Evolutionary conservation across 768 basidiomycete species (phyloP).

Genomic region (Trametes cinnabarina): DNA sequence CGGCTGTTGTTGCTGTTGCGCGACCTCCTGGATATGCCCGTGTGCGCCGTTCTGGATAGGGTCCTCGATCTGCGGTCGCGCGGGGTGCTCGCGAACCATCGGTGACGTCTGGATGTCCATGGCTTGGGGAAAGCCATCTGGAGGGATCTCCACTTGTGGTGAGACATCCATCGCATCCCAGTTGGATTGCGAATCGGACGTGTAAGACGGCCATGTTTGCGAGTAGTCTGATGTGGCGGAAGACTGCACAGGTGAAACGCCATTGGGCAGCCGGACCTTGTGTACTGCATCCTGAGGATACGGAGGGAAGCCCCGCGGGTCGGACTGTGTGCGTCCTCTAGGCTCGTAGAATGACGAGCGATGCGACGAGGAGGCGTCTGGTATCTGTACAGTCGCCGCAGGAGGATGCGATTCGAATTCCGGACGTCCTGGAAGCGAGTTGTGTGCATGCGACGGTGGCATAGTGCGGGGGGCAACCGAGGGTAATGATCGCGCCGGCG

Average conservation of each 20-base stretch:
- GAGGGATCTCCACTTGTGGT: slow-evolving; percentile 45
- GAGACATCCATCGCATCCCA: slow-evolving; percentile 64
- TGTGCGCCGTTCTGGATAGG: slow-evolving; percentile 35
- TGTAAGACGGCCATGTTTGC: slow-evolving; percentile 21
- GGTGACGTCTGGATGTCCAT: slow-evolving; percentile 55
- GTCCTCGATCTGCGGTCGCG: slow-evolving; percentile 42
- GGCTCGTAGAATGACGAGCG: slow-evolving; percentile 52
- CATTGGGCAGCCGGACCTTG: slow-evolving; percentile 6
- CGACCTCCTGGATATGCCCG: slow-evolving; percentile 17
- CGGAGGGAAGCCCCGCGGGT: slow-evolving; percentile 15
- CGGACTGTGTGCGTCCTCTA: slow-evolving; percentile 5
- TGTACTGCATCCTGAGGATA: slow-evolving; percentile 31
- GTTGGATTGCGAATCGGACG: slow-evolving; percentile 28
- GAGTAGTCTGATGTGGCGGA: slow-evolving; percentile 22
- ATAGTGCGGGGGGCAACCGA: slow-evolving; percentile 44
- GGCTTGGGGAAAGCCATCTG: slow-evolving; percentile 42
- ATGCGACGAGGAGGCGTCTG: slow-evolving; percentile 50
- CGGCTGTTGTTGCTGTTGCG: slow-evolving; percentile 14
- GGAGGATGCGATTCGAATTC: slow-evolving; percentile 40
- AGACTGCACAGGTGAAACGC: slow-evolving; percentile 18
- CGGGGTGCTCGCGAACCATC: slow-evolving; percentile 51
- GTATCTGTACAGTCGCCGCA: slow-evolving; percentile 41
- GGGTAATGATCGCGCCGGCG: slow-evolving; percentile 29
- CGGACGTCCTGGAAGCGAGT: slow-evolving; percentile 34
- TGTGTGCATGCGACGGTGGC: slow-evolving; percentile 51